A percentile compares a stretch with the other conserved stretches of the same genome.
These are phyloP conservation scores for Amylocarpus encephaloides DNA, from an alignment of 2,329 filamentous ascomycete genomes.

Conservation along the genomic window DNA sequence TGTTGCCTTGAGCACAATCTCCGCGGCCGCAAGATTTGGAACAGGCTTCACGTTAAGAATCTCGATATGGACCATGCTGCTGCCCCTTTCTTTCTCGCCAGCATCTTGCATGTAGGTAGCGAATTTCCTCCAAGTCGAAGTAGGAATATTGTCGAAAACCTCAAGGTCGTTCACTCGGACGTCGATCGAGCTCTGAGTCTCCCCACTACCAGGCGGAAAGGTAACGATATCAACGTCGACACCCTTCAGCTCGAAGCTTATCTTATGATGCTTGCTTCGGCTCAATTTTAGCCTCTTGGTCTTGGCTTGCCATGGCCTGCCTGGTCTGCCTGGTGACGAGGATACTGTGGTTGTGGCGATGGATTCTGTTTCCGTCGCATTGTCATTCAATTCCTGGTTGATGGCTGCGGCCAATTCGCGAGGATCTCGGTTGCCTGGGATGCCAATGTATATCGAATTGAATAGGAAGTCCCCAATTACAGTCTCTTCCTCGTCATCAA, in stretches of 20 bases:
- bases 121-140: constrained; percentile 98
- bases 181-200: constrained; percentile 84
- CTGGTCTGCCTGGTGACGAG: constrained; percentile 47
- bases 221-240: constrained; percentile 76
- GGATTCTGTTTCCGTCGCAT: constrained; percentile 82
- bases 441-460: constrained; percentile 97
- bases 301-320: constrained; percentile 32
- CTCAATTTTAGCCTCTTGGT: constrained; percentile 64
- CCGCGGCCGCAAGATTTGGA: constrained; percentile 75
- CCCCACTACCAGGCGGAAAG: constrained; percentile 68
- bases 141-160: constrained; percentile 88
- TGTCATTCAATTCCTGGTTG: constrained; percentile 81
- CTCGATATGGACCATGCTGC: constrained; percentile 86
- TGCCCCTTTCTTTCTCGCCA: constrained; percentile 77
- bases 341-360: constrained; percentile 70
- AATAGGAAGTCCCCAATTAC: constrained; percentile 94
- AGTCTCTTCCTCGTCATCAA: constrained; percentile 72
- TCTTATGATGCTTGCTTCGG: constrained; percentile 87
- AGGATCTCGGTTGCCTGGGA: constrained; percentile 80
- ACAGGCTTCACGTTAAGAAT: constrained; percentile 83
- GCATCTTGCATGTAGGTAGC: constrained; percentile 86
- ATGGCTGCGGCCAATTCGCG: constrained; percentile 76
- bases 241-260: constrained; percentile 86
- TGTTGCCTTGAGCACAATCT: constrained; percentile 75
- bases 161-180: constrained; percentile 77